Percentiles rank a stretch among this genome's conserved stretches.
These are phyloP conservation scores for Yamadazyma mexicana DNA, from an alignment of 1,139 yeast genomes.

Conservation along the genomic window DNA sequence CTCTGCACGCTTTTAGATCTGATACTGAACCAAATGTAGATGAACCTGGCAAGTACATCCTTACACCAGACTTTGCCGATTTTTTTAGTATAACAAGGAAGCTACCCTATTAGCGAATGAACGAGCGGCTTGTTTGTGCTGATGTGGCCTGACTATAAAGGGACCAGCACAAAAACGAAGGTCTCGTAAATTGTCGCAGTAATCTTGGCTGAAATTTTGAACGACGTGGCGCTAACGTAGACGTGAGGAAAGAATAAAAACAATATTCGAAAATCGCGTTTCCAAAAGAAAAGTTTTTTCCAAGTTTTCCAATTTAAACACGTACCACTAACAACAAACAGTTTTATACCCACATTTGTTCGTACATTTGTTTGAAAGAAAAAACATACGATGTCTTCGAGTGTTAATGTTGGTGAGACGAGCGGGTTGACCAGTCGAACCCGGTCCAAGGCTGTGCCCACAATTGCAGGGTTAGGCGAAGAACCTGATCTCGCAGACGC, in stretches of 20 bases:
- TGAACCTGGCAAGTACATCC: too few relatives aligned
- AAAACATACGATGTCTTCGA: slow-evolving; percentile 13
- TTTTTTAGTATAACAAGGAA: too few relatives aligned
- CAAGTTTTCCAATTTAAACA: slow-evolving; percentile 15
- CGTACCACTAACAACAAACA: slow-evolving; percentile 21
- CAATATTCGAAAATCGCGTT: slow-evolving; percentile 10
- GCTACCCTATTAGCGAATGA: too few relatives aligned
- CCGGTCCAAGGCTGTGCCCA: slow-evolving; percentile 14
- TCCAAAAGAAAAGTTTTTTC: slow-evolving; percentile 8
- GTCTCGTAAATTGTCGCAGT: too few relatives aligned
- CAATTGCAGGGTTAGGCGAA: slow-evolving; percentile 4
- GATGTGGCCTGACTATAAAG: too few relatives aligned
- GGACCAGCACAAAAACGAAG: too few relatives aligned
- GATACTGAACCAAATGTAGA: too few relatives aligned
- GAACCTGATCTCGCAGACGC: slow-evolving; percentile 19
- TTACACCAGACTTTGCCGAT: too few relatives aligned
- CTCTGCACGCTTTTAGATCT: too few relatives aligned
- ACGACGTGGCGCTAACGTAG: background rate
- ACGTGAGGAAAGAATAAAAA: background rate
- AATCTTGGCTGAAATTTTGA: too few relatives aligned
- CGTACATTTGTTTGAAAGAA: slow-evolving; percentile 1
- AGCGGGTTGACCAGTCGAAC: slow-evolving; percentile 16
- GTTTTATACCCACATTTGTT: too few relatives aligned
- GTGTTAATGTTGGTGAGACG: slow-evolving; percentile 14
- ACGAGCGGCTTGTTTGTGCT: too few relatives aligned